Base-by-base conservation (phyloP, 192 early-diverging fungal genomes). In the Glomus cerebriforme region DNA sequence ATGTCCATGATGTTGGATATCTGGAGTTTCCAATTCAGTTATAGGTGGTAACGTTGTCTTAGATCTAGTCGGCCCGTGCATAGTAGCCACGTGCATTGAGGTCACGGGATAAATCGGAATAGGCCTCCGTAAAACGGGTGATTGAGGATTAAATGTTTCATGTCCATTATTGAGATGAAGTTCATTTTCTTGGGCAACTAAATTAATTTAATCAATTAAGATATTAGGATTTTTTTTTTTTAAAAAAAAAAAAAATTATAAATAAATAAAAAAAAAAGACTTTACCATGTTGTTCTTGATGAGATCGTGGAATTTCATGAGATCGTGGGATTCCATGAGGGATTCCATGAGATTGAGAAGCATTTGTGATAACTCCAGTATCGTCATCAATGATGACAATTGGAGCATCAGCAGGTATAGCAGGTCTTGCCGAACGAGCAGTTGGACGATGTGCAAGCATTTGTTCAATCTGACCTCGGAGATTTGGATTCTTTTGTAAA, bases 371-470 rank as follows among this genome's bases (percentile, higher is more conserved):
- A 27, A 68, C 6, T 2, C 66, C 32, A n/a, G 19, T 31, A 35
- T 68, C 66, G 39, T 68, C 32, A n/a, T 68, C 66, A n/a, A 68
- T 37, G 2, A 68, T 37, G 5, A 68, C 32, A 31, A 68, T 68
- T 0, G 66, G 65, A 2, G 26, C 62, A 22, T 67, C 15, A 32
- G 13, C 4, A 1, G 66, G 32, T n/a, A 68, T 34, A 9, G 7
- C 22, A 19, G 65, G 32, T 35, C 65, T 67, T 7, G 35, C 29
- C 15, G 32, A 68, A 39, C 35, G 32, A n/a, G n/a, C n/a, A 4
- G 32, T 0, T 0, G 66, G 34, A 34, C 35, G 29, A 39, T 35
- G 31, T 7, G 62, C 62, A 24, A 63, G 26, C 27, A 63, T 24
- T 6, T 68, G 29, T n/a, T 68, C 34, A 68, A 68, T 68, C 4